Conservation (phyloP, 495 filamentous ascomycete genomes). For the Lasiosphaeria miniovina region DNA sequence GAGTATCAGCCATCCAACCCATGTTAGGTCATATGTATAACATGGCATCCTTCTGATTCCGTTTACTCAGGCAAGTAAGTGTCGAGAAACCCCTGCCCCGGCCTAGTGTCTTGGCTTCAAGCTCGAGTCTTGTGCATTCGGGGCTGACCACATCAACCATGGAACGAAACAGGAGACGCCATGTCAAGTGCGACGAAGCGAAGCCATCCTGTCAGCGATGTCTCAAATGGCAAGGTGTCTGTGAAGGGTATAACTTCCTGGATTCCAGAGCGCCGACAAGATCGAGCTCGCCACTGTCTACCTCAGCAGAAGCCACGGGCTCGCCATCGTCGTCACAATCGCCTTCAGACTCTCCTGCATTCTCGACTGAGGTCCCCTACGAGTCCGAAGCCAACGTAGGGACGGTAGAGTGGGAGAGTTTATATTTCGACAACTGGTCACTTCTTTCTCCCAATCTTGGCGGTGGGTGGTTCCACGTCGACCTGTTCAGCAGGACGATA, state of each 20-base stretch:
- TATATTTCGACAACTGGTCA: slow-evolving; percentile 23
- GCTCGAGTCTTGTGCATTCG: not conserved
- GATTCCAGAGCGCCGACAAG: not conserved
- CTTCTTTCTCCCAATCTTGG: slow-evolving; percentile 17
- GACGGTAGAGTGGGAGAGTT: slow-evolving; percentile 9
- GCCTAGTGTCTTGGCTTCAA: not conserved
- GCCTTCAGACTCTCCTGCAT: not conserved
- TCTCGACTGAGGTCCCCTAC: not conserved
- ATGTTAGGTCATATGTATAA: not conserved
- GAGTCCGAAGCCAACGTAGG: not conserved
- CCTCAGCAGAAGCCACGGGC: not conserved
- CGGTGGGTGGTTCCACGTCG: slow-evolving; percentile 21
- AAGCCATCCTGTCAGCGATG: slow-evolving; percentile 42
- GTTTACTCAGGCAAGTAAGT: slow-evolving; percentile 26
- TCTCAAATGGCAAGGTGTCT: slow-evolving; percentile 27
- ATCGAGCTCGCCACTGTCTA: slow-evolving; percentile 5
- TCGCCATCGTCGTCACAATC: not conserved
- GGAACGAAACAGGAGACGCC: slow-evolving; percentile 25
- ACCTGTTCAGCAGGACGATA: slow-evolving; percentile 21
- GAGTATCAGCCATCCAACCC: slow-evolving; percentile 25
- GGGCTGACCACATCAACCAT: not conserved
- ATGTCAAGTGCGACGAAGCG: slow-evolving; percentile 57
- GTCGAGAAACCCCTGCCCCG: too few species aligned
- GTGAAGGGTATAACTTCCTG: slow-evolving; percentile 22
- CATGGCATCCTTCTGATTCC: not conserved